Evolutionary conservation across 2,329 filamentous ascomycete genomes (phyloP), one percentile per base, ranked within the genome.

Genomic region (Colletotrichum ledebouriae): DNA sequence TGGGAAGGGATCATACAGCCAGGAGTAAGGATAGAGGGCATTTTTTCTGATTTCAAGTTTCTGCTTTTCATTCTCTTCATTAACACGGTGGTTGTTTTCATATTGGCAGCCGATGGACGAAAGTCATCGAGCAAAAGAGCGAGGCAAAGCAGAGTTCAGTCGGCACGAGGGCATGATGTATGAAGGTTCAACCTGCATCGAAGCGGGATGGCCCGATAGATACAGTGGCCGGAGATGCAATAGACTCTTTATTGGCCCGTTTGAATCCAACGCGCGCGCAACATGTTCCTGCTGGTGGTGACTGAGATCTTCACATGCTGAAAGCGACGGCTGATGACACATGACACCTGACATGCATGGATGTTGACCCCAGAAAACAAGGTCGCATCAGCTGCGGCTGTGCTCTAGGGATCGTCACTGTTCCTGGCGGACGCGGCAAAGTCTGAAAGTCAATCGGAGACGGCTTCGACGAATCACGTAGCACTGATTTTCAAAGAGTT

Each of bases 21-120:
- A 61, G 65, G 65, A 68, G 65, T 68, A 68, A n/a, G 61, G 65
- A 22, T 65, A 68, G 65, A 68, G 34, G 49, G 53, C 39, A 47
- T 41, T 17, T 7, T 59, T 63, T 25, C 33, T 49, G 47, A 20
- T 60, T 52, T 25, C 3, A 12, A 11, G 6, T 12, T 55, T 29
- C 22, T 3, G 2, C 6, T 53, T 22, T 47, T 29, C 2, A 17
- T 13, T 53, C 17, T 15, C 37, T 62, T 62, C n/a, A 17, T 20
- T n/a, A 37, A 34, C 17, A 41, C 6, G 56, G 56, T 61, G 33
- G 41, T 59, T 34, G 42, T 46, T 63, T 52, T 58, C 37, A 22
- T 52, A 46, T 49, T 17, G 15, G 17, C 47, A n/a, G 59, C 64
- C 59, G 64, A 63, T 67, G 64, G 39, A 47, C 17, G 52, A 63